Conservation (phyloP, 1,284 basidiomycete species). For the Rhodofomes roseus region DNA sequence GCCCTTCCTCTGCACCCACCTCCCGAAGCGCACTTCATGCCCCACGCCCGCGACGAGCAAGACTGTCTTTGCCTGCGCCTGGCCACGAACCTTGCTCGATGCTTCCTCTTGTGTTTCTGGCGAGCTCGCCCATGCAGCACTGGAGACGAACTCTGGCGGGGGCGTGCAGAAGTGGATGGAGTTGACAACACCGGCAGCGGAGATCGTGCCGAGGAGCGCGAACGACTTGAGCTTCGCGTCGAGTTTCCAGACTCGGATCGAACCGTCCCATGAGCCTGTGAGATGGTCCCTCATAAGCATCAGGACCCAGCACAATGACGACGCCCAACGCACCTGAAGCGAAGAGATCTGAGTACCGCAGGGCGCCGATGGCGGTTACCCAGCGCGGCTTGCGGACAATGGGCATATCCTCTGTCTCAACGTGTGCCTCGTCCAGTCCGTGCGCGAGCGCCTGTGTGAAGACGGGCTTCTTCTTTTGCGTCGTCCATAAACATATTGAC, state of each 20-base stretch:
- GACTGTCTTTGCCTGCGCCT: slow-evolving; percentile 33
- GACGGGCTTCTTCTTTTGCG: slow-evolving; percentile 94
- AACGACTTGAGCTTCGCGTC: slow-evolving; percentile 77
- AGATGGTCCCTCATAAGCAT: slow-evolving; percentile 7
- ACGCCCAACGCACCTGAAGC: slow-evolving; percentile 64
- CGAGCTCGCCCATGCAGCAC: slow-evolving; percentile 38
- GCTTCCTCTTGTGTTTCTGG: slow-evolving; percentile 6
- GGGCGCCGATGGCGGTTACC: slow-evolving; percentile 81
- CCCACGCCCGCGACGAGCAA: slow-evolving; percentile 80
- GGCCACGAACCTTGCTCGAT: slow-evolving; percentile 6
- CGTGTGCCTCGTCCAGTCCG: slow-evolving; percentile 71
- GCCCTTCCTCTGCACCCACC: slow-evolving; percentile 81
- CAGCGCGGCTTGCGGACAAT: slow-evolving; percentile 78
- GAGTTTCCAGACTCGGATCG: slow-evolving; percentile 87
- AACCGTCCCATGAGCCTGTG: slow-evolving; percentile 89
- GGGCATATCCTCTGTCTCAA: slow-evolving; percentile 63
- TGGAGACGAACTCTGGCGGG: slow-evolving; percentile 46
- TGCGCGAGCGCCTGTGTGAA: slow-evolving; percentile 85
- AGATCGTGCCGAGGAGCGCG: slow-evolving; percentile 56
- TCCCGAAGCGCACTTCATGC: slow-evolving; percentile 84
- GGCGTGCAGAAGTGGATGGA: slow-evolving; percentile 79
- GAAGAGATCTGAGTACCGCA: slow-evolving; percentile 90
- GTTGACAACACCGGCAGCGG: slow-evolving; percentile 82
- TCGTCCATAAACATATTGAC: slow-evolving; percentile 88
- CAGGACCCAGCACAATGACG: not conserved